A percentile compares a stretch with the other conserved stretches of the same genome.
These are phyloP conservation scores for Chaetothyriales sp. DNA, from an alignment of 2,329 filamentous ascomycete genomes.

Conservation along the genomic window DNA sequence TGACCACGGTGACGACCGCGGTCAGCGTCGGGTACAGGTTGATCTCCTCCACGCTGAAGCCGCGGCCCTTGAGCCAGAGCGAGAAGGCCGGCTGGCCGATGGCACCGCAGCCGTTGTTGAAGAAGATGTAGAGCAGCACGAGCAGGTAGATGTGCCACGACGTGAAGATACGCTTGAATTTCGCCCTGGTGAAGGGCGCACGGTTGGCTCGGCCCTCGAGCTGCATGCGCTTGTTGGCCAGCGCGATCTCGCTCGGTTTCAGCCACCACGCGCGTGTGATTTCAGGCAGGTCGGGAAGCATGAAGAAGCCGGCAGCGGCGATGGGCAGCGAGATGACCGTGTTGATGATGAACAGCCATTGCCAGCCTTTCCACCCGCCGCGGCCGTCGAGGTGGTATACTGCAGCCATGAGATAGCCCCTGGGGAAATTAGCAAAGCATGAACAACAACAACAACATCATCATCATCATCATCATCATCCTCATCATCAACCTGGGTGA, in stretches of 20 bases:
- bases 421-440: neutral
- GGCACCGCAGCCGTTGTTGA: slow-evolving; percentile 42
- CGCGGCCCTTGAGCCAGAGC: slow-evolving; percentile 30
- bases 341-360: slow-evolving; percentile 27
- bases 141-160: slow-evolving; percentile 52
- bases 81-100: slow-evolving; percentile 41
- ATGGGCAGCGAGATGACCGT: slow-evolving; percentile 30
- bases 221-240: slow-evolving; percentile 36
- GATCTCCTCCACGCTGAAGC: slow-evolving; percentile 32
- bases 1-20: slow-evolving; percentile 40
- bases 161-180: slow-evolving; percentile 45
- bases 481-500: too few relatives aligned
- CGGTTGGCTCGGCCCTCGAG: slow-evolving; percentile 33
- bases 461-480: too few relatives aligned
- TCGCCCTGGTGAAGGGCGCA: slow-evolving; percentile 34
- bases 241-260: slow-evolving; percentile 26
- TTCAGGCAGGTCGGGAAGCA: slow-evolving; percentile 26
- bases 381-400: slow-evolving; percentile 38
- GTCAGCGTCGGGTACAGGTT: slow-evolving; percentile 46
- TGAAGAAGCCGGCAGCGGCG: slow-evolving; percentile 31
- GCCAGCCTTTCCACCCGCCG: slow-evolving; percentile 31
- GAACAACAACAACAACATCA: too few relatives aligned
- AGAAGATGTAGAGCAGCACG: slow-evolving; percentile 44
- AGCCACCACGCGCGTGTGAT: slow-evolving; percentile 37
- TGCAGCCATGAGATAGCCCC: slow-evolving; percentile 40